These are phyloP conservation scores for Ceratocystis colombiana DNA, from an alignment of 2,329 filamentous ascomycete genomes.

Conservation along the genomic window DNA sequence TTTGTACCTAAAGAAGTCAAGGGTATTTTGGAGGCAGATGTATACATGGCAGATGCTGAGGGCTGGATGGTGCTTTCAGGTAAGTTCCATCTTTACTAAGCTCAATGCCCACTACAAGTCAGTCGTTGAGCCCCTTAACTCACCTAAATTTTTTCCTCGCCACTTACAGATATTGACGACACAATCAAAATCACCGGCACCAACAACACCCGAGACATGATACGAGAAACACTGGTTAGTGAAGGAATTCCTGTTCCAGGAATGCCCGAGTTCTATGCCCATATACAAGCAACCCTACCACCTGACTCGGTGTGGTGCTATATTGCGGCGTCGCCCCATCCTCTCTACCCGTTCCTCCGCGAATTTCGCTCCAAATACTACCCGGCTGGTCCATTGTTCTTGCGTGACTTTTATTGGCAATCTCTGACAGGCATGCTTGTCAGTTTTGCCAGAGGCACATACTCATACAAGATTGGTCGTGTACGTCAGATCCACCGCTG, in stretches of 20 bases:
- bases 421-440: slow-evolving; percentile 69
- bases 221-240: slow-evolving; percentile 74
- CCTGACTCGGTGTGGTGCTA: slow-evolving; percentile 75
- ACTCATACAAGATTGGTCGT: slow-evolving; percentile 74
- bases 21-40: slow-evolving; percentile 54
- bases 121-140: slow-evolving; percentile 18
- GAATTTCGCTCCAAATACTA: slow-evolving; percentile 62
- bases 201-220: slow-evolving; percentile 65
- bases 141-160: slow-evolving; percentile 21
- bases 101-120: neutral
- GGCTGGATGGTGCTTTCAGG: slow-evolving; percentile 78
- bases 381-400: slow-evolving; percentile 67
- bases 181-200: slow-evolving; percentile 90
- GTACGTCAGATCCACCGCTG: slow-evolving; percentile 68
- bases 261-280: slow-evolving; percentile 75
- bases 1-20: slow-evolving; percentile 42
- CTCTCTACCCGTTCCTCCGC: slow-evolving; percentile 78
- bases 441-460: slow-evolving; percentile 67
- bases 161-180: slow-evolving; percentile 67
- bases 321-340: slow-evolving; percentile 86
- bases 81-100: slow-evolving; percentile 31
- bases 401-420: slow-evolving; percentile 80
- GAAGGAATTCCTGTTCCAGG: slow-evolving; percentile 59
- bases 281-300: slow-evolving; percentile 47
- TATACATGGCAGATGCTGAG: slow-evolving; percentile 61